Percentiles rank a stretch among this genome's conserved stretches.
Conservation (phyloP, 345 rosid species). For the Geranium brycei region DNA sequence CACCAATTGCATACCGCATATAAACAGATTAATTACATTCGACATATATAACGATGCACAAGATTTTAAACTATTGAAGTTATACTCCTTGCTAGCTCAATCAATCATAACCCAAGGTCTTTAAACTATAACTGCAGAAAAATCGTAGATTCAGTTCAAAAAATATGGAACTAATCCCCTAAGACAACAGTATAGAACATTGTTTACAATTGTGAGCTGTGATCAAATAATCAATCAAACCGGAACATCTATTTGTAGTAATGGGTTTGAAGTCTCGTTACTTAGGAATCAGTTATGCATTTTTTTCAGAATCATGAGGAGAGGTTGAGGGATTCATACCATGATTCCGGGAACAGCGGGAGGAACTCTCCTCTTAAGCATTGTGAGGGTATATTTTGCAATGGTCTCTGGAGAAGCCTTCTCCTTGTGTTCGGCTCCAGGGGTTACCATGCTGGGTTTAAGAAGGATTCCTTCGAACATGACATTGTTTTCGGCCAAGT, state of each 20-base stretch:
- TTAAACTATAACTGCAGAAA: too few relatives aligned
- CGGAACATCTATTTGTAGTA: too few relatives aligned
- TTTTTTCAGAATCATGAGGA: too few relatives aligned
- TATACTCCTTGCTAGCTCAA: background rate
- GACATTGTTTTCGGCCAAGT: constrained; percentile 87
- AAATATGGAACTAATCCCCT: too few relatives aligned
- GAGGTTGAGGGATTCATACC: constrained; percentile 28
- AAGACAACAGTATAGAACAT: too few relatives aligned
- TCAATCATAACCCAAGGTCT: background rate
- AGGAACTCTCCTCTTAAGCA: constrained; percentile 90
- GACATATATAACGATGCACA: background rate
- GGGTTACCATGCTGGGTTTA: constrained; percentile 98
- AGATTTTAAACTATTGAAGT: too few relatives aligned
- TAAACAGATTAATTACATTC: too few relatives aligned
- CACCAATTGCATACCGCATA: background rate
- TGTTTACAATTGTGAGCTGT: too few relatives aligned
- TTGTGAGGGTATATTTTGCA: constrained; percentile 78
- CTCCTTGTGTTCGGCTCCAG: constrained; percentile 89
- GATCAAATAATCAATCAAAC: too few relatives aligned
- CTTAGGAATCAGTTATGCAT: too few relatives aligned
- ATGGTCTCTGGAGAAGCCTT: constrained; percentile 85
- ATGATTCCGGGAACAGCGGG: constrained; percentile 97
- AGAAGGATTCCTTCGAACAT: constrained; percentile 84
- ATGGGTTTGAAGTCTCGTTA: background rate
- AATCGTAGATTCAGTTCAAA: too few relatives aligned